A percentile compares a stretch with the other conserved stretches of the same genome.
Conservation (phyloP, 2,329 filamentous ascomycete species). For the Botrytis cinerea region DNA sequence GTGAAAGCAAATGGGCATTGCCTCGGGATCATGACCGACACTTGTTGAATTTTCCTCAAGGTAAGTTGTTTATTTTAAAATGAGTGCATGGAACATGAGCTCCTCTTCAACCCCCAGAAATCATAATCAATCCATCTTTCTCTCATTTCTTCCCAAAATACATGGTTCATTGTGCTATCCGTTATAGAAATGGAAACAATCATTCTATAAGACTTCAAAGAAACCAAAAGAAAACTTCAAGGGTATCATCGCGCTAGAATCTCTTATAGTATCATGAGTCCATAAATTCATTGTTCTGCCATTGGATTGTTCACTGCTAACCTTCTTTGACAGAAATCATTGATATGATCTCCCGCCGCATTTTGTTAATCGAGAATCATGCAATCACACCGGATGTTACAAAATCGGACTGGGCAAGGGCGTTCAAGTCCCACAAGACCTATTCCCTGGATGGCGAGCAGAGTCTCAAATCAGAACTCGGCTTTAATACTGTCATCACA, state of each 20-base stretch:
- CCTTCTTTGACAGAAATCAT: not conserved
- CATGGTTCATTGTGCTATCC: not conserved
- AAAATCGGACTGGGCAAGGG: not conserved
- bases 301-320: not conserved
- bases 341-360: not conserved
- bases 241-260: not conserved
- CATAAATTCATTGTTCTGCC: too few species aligned
- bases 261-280: not conserved
- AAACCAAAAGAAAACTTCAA: not conserved
- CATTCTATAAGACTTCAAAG: not conserved
- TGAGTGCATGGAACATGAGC: not conserved
- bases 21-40: not conserved
- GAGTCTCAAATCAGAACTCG: not conserved
- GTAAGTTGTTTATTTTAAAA: not conserved
- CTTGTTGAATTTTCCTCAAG: conserved; percentile 1
- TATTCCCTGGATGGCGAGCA: not conserved
- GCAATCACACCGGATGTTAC: not conserved
- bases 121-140: too few species aligned
- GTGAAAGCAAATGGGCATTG: not conserved
- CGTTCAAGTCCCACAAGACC: not conserved
- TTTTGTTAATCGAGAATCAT: not conserved
- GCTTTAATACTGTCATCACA: not conserved
- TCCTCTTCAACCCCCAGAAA: not conserved
- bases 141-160: too few species aligned
- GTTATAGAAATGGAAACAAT: not conserved